Evolutionary conservation across 2,329 filamentous ascomycete genomes (phyloP), one percentile per base, ranked within the genome.

Genomic region (Colletotrichum incanum): DNA sequence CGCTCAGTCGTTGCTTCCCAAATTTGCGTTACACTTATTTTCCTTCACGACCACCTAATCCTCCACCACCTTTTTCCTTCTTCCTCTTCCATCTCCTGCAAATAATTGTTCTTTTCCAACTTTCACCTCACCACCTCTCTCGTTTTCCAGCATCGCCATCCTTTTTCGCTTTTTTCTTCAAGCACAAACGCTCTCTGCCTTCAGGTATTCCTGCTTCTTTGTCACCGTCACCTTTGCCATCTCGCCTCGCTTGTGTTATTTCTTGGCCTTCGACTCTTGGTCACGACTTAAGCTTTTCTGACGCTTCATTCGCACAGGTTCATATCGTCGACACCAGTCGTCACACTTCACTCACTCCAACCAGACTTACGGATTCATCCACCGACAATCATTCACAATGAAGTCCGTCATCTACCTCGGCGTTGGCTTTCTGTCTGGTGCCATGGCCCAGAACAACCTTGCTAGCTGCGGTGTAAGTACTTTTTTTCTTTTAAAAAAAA

Each of bases 401-500:
- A 73, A 73, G 71, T 66, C 56, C 39, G 16, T 23, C 26, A 73
- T 62, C 41, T 64, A 67, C 54, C 23, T 74, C 20, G 59, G 64
- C 60, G 59, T 61, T 76, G 82, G 82, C 78, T 78, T 83, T 74
- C 77, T 86, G 59, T 77, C 83, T 50, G 82, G 77, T 73, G 80
- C 80, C 23, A 82, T 73, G 63, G 81, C 58, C 65, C 79, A 69
- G 79, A n/a, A 47, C 43, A 49, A 80, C 67, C 85, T 90, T 62
- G 84, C 87, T 43, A 69, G 78, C 23, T 91, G 89, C 76, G 88
- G 84, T 80, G 89, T 90, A 86, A 84, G 88, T 84, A 20, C 6
- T 49, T 3, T 45, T 31, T 2, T 1, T 34, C 28, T 18, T n/a
- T n/a, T n/a, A n/a, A n/a, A n/a, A n/a, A n/a, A n/a, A n/a, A 18